Conservation (phyloP, 2,329 filamentous ascomycete species). For the Colletotrichum euphorbiae region DNA sequence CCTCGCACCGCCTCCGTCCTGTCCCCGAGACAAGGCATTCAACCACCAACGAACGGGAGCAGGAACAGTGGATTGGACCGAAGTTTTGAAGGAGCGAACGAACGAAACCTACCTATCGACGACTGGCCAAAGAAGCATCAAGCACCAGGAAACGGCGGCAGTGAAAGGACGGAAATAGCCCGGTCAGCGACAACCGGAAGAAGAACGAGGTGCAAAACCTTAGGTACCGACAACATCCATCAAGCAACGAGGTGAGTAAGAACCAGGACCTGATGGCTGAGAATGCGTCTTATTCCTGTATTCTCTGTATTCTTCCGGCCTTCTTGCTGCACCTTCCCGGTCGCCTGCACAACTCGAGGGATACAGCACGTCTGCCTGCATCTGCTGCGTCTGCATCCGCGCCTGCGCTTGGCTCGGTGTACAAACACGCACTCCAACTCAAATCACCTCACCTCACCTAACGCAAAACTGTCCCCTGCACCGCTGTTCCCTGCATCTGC, state of each 20-base stretch:
- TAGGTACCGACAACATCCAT: neutral
- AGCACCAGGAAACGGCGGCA: conserved; percentile 1
- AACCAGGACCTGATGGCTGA: conserved; percentile 22
- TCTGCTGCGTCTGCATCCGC: conserved; percentile 6
- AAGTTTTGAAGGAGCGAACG: neutral
- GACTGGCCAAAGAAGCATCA: neutral
- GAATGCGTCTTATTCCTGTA: neutral
- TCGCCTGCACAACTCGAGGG: conserved; percentile 7
- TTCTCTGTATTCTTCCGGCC: too few relatives aligned
- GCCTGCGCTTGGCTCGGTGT: conserved; percentile 5
- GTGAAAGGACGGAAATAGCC: conserved; percentile 14
- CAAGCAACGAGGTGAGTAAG: conserved; percentile 18
- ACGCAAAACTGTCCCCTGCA: conserved; percentile 15
- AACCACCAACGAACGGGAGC: conserved; percentile 9
- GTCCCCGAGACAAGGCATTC: conserved; percentile 34
- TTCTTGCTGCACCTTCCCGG: neutral
- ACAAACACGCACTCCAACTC: conserved; percentile 4
- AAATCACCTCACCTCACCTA: too few relatives aligned
- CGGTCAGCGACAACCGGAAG: neutral
- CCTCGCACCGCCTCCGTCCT: conserved; percentile 35
- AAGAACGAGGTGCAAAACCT: conserved; percentile 1
- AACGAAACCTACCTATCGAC: neutral
- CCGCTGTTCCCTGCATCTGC: conserved; percentile 11
- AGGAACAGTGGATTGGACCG: neutral
- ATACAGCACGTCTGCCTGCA: conserved; percentile 8